Evolutionary conservation across 2,329 filamentous ascomycete species (phyloP).

Genomic region (Colletotrichum sp.): DNA sequence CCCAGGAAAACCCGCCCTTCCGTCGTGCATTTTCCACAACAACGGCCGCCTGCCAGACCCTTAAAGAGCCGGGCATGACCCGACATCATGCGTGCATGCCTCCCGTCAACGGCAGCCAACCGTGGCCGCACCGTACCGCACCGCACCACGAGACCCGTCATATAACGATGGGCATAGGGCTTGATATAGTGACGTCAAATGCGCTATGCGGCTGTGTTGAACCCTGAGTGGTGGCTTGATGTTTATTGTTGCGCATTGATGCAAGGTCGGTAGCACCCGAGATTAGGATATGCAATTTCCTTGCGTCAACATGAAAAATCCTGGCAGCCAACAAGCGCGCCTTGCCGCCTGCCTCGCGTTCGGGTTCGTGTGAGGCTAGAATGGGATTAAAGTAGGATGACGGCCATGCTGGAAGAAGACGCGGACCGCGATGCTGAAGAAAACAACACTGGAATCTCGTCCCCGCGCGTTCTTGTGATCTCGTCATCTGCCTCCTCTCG

Average conservation of each 20-base stretch:
- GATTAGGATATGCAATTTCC: constrained; percentile 13
- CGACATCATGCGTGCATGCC: background rate
- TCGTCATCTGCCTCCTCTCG: background rate
- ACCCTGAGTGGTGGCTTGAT: constrained; percentile 11
- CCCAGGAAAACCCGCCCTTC: background rate
- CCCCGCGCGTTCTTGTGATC: background rate
- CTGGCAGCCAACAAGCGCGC: background rate
- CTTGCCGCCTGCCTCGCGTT: background rate
- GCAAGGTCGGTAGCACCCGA: constrained; percentile 1
- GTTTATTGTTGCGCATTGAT: constrained; percentile 10
- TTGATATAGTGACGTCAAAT: constrained; percentile 13
- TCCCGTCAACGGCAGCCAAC: background rate
- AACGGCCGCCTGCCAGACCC: background rate
- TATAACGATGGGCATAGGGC: constrained; percentile 8
- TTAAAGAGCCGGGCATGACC: background rate
- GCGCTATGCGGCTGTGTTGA: background rate
- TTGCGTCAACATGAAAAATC: constrained; percentile 7
- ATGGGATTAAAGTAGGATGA: background rate
- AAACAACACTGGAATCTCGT: background rate
- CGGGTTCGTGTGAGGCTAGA: background rate
- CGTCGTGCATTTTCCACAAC: background rate
- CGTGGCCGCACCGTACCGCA: background rate
- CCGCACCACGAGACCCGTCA: constrained; percentile 7
- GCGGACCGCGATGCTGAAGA: background rate
- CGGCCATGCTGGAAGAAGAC: background rate